A percentile compares a stretch with the other conserved stretches of the same genome.
These are phyloP conservation scores for Heliamphora exappendiculata DNA, from an alignment of 148 eudicot species.

Conservation along the genomic window DNA sequence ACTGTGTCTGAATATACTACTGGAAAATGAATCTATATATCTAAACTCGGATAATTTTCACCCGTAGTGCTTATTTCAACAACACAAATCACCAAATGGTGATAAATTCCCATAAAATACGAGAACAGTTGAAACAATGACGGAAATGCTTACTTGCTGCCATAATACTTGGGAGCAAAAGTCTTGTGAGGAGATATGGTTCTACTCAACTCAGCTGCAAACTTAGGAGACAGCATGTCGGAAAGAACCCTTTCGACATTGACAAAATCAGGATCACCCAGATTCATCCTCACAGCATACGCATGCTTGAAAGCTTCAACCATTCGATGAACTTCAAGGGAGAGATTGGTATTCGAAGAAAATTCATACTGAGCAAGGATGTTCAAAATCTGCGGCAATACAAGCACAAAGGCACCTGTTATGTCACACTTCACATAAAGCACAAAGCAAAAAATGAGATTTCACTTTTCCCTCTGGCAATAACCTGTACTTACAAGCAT, in stretches of 20 bases:
- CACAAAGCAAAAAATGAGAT: not conserved
- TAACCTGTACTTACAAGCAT: constrained; percentile 18
- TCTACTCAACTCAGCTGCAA: constrained; percentile 19
- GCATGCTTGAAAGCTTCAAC: constrained; percentile 35
- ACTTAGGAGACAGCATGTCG: constrained; percentile 28
- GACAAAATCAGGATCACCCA: constrained; percentile 37
- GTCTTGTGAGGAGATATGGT: constrained; percentile 25
- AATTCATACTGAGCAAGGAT: constrained; percentile 18
- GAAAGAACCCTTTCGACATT: constrained; percentile 11
- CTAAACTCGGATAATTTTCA: too few species aligned
- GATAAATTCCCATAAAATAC: too few species aligned
- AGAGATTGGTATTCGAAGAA: not conserved
- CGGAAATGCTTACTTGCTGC: constrained; percentile 6
- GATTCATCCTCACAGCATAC: constrained; percentile 27
- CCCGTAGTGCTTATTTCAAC: too few species aligned
- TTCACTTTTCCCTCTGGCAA: too few species aligned
- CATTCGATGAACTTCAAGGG: constrained; percentile 18
- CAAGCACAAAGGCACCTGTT: not conserved
- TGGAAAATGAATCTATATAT: too few species aligned
- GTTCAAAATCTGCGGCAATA: constrained; percentile 24
- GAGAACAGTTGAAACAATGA: not conserved
- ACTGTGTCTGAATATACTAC: too few species aligned
- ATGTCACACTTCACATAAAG: not conserved
- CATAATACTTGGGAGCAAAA: constrained; percentile 21
- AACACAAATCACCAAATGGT: too few species aligned